These are phyloP conservation scores for Termitomyces sp. DNA, from an alignment of 768 basidiomycete species.

Conservation along the genomic window DNA sequence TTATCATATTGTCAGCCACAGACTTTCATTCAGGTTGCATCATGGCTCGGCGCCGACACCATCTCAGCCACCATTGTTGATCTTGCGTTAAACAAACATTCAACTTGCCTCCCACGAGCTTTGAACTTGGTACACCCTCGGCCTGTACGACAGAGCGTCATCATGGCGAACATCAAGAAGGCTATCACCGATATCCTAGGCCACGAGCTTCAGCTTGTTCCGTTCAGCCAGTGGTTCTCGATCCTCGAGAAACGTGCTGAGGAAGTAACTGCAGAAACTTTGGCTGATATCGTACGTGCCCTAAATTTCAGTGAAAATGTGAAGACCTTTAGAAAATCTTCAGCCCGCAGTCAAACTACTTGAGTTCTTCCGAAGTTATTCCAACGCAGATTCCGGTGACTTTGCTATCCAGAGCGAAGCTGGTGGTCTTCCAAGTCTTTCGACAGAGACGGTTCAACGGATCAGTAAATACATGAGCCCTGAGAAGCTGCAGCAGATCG, in stretches of 20 bases:
- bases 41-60: constrained; percentile 24
- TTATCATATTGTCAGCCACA: not conserved
- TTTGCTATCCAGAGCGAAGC: not conserved
- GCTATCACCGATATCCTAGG: not conserved
- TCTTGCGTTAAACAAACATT: constrained; percentile 17
- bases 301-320: not conserved
- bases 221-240: constrained; percentile 15
- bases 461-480: not conserved
- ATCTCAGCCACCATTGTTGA: constrained; percentile 22
- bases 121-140: constrained; percentile 27
- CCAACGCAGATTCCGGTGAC: constrained; percentile 4
- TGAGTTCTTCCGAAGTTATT: constrained; percentile 24
- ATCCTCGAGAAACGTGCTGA: constrained; percentile 8
- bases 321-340: not conserved
- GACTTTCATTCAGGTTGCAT: constrained; percentile 12
- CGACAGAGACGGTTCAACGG: not conserved
- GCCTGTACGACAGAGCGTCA: constrained; percentile 19
- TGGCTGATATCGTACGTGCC: not conserved
- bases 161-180: not conserved
- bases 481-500: not conserved
- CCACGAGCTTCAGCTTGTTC: not conserved
- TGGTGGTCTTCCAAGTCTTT: constrained; percentile 4
- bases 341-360: constrained; percentile 30
- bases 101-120: constrained; percentile 10
- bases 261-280: not conserved